Percentiles rank a stretch among this genome's conserved stretches.
These are phyloP conservation scores for Erodium maritimum DNA, from an alignment of 345 rosid species.

Conservation along the genomic window DNA sequence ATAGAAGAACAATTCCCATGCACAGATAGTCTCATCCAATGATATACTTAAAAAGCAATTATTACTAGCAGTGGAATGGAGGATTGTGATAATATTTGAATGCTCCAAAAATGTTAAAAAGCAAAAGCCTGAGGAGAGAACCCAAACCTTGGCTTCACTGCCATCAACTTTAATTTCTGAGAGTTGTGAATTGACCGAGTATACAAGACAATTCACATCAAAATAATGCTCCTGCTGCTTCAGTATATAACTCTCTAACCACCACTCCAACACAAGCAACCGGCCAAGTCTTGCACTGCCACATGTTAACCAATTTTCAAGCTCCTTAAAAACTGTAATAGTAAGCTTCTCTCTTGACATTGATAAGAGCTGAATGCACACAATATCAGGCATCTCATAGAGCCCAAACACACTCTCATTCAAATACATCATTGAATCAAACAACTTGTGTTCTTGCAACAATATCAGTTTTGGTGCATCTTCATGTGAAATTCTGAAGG, in stretches of 20 bases:
- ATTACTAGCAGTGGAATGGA: constrained; percentile 91
- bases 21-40: constrained; percentile 94
- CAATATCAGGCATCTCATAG: constrained; percentile 92
- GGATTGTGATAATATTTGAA: constrained; percentile 83
- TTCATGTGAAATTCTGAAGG: too few relatives aligned
- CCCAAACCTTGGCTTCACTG: constrained; percentile 98
- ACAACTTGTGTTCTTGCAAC: too few relatives aligned
- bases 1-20: constrained; percentile 92
- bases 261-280: constrained; percentile 96
- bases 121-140: constrained; percentile 85
- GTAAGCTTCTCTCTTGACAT: constrained; percentile 87
- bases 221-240: constrained; percentile 99
- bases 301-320: constrained; percentile 89
- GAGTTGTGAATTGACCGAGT: constrained; percentile 85
- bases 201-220: constrained; percentile 78
- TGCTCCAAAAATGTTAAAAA: constrained; percentile 92
- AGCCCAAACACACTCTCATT: constrained; percentile 84
- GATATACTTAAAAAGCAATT: constrained; percentile 83
- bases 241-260: constrained; percentile 80
- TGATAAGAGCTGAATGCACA: constrained; percentile 72
- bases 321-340: constrained; percentile 64
- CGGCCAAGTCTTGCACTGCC: constrained; percentile 94
- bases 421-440: too few relatives aligned
- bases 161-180: constrained; percentile 95
- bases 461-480: too few relatives aligned